A percentile compares a stretch with the other conserved stretches of the same genome.
These are phyloP conservation scores for Trichophyton simii DNA, from an alignment of 2,329 filamentous ascomycete species.

Conservation along the genomic window DNA sequence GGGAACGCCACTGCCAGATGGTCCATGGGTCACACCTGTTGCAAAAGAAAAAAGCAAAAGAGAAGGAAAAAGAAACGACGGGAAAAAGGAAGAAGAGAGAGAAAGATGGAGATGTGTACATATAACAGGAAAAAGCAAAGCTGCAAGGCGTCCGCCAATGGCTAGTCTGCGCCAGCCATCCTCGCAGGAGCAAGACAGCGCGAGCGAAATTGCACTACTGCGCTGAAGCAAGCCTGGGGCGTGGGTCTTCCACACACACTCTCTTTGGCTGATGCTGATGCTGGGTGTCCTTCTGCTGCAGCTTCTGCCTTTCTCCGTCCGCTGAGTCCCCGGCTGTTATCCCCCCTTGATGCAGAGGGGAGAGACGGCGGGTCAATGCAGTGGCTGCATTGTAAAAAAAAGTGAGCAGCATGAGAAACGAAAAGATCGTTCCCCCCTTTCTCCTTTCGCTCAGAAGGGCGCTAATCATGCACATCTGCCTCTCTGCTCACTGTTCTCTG, in stretches of 20 bases:
- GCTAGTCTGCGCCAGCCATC: background rate
- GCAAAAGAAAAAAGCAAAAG: slow-evolving; percentile 2
- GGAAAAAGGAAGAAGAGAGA: background rate
- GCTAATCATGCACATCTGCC: slow-evolving; percentile 3
- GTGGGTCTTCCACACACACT: background rate
- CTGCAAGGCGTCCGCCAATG: slow-evolving; percentile 1
- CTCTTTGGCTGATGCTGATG: background rate
- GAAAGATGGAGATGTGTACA: background rate
- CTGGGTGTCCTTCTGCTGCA: too few relatives aligned
- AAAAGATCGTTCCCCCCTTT: slow-evolving; percentile 4
- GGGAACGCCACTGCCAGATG: slow-evolving; percentile 5
- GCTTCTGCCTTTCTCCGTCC: too few relatives aligned
- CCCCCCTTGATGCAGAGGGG: background rate
- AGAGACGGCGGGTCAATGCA: slow-evolving; percentile 3
- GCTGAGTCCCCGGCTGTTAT: too few relatives aligned
- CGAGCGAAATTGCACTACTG: background rate
- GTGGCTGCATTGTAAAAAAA: background rate
- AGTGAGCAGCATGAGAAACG: background rate
- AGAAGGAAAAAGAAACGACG: background rate
- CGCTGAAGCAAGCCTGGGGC: background rate
- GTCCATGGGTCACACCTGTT: slow-evolving; percentile 3
- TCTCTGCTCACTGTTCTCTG: background rate
- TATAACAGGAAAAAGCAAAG: background rate
- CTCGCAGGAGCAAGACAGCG: background rate
- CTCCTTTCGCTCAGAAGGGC: slow-evolving; percentile 2